Evolutionary conservation across 805 yeast genomes (phyloP).

Genomic region (Priceomyces medius): DNA sequence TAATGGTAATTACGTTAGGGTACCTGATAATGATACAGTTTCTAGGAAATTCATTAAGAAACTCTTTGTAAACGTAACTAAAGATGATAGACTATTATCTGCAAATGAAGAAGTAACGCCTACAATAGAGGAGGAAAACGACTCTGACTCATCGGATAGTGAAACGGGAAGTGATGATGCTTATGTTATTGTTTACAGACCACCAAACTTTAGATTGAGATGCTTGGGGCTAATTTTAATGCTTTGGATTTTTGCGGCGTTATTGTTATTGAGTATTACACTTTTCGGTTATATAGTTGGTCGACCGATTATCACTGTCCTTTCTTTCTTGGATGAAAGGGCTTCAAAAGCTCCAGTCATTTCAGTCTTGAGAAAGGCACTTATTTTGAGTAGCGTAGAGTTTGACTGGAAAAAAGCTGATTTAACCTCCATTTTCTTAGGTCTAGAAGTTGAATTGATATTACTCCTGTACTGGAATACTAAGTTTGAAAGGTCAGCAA

Average conservation of each 20-base stretch:
- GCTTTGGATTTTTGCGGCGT: constrained; percentile 48
- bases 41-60: constrained; percentile 62
- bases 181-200: constrained; percentile 81
- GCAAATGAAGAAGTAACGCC: constrained; percentile 9
- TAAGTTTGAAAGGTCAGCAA: constrained; percentile 1
- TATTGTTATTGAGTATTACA: constrained; percentile 23
- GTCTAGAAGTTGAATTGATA: constrained; percentile 15
- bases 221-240: constrained; percentile 46
- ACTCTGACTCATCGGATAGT: constrained; percentile 39
- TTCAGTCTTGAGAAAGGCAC: background rate
- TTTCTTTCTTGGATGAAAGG: constrained; percentile 2
- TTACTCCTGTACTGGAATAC: constrained; percentile 11
- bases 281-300: constrained; percentile 30
- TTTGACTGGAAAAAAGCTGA: constrained; percentile 23
- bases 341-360: background rate
- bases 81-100: constrained; percentile 60
- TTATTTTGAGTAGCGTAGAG: background rate
- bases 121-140: constrained; percentile 18
- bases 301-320: constrained; percentile 17
- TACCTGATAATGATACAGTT: constrained; percentile 79
- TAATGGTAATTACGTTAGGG: constrained; percentile 80
- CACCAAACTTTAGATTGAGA: constrained; percentile 70
- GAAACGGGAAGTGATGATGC: constrained; percentile 35
- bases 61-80: constrained; percentile 80
- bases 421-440: constrained; percentile 18